phyloP scores from a whole-genome alignment of 768 basidiomycete species.

The Suillus ampliporus region DNA sequence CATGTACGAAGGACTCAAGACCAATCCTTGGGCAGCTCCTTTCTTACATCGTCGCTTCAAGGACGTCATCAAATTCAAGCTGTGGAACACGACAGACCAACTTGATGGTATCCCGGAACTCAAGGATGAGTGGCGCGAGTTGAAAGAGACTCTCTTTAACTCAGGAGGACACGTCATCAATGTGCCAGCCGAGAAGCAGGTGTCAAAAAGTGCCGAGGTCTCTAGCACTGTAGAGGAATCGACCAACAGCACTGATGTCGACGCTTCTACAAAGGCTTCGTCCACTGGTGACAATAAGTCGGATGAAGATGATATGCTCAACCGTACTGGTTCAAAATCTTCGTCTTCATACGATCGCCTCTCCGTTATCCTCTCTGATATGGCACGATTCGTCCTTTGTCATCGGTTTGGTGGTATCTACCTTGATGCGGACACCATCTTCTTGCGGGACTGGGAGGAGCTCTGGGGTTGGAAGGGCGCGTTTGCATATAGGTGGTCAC shows the following conservation, averaged over 20 bases:
- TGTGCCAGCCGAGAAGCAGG: conserved; percentile 53
- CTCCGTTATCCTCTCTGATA: conserved; percentile 93
- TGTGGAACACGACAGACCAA: conserved; percentile 99
- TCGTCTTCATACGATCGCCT: conserved; percentile 87
- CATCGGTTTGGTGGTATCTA: conserved; percentile 97
- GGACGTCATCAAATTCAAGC: conserved; percentile 90
- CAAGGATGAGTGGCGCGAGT: conserved; percentile 85
- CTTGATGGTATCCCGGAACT: conserved; percentile 91
- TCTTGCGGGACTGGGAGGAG: conserved; percentile 98
- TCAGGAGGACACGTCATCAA: conserved; percentile 81
- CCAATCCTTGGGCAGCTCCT: conserved; percentile 93
- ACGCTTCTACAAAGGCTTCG: conserved; percentile 23
- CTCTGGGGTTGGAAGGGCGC: conserved; percentile 97
- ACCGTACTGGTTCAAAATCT: conserved; percentile 90
- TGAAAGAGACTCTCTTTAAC: conserved; percentile 81
- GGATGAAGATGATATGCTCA: conserved; percentile 61
- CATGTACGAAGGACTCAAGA: conserved; percentile 82
- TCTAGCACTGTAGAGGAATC: conserved; percentile 22
- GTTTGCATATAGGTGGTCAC: conserved; percentile 96
- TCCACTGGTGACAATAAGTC: conserved; percentile 34
- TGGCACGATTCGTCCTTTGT: conserved; percentile 97
- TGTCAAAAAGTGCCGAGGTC: conserved; percentile 29
- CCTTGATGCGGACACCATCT: conserved; percentile 94
- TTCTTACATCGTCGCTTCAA: conserved; percentile 93
- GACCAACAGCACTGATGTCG: conserved; percentile 30